These are phyloP conservation scores for Ramaria sp. DNA, from an alignment of 768 basidiomycete genomes.

Conservation along the genomic window DNA sequence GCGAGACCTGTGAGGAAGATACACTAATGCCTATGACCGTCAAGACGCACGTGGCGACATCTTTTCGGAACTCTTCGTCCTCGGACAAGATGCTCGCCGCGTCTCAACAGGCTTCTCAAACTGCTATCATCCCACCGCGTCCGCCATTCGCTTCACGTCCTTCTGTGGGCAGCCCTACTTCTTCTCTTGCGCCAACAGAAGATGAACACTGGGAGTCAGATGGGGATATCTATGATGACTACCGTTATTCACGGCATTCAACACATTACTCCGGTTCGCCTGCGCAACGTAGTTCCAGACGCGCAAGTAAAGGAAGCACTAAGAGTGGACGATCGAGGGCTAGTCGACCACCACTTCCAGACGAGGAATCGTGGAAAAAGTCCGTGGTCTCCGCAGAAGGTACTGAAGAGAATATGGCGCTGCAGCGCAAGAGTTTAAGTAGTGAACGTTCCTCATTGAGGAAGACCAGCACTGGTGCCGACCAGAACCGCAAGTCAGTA, in stretches of 20 bases:
- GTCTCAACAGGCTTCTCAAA: not conserved
- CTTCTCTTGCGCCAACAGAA: slow-evolving; percentile 19
- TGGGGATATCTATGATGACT: slow-evolving; percentile 71
- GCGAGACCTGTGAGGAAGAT: slow-evolving; percentile 18
- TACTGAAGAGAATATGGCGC: not conserved
- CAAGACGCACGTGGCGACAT: too few relatives aligned
- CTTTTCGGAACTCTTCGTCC: too few relatives aligned
- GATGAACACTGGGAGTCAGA: slow-evolving; percentile 48
- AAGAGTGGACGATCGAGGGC: slow-evolving; percentile 2
- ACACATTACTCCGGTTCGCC: slow-evolving; percentile 17
- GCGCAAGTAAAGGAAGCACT: slow-evolving; percentile 1
- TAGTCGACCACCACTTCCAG: slow-evolving; percentile 3
- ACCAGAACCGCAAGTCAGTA: not conserved
- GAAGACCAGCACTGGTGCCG: not conserved
- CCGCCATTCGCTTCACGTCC: not conserved
- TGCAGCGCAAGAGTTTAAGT: not conserved
- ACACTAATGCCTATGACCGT: not conserved
- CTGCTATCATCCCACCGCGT: not conserved
- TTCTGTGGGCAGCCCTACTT: slow-evolving; percentile 8
- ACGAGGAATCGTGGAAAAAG: slow-evolving; percentile 6
- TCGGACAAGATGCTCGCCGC: too few relatives aligned
- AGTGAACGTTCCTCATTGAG: not conserved
- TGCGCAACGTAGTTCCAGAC: not conserved
- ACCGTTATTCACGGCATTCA: slow-evolving; percentile 59
- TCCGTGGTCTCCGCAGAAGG: not conserved